phyloP scores from a whole-genome alignment of 495 filamentous ascomycete genomes.

The Penicillium silybi region DNA sequence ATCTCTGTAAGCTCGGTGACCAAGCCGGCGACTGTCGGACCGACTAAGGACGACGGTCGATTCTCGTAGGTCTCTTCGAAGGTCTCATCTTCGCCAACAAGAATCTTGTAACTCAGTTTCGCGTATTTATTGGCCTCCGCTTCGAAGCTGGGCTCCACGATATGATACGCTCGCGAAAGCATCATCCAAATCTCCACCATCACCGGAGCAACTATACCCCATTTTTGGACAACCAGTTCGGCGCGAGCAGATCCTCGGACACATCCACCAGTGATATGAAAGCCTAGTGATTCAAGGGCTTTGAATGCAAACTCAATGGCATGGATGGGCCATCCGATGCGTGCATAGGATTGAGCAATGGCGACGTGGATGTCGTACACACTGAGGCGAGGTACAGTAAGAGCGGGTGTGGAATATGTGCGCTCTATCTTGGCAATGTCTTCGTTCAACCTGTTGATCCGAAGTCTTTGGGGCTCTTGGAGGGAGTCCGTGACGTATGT shows the following conservation, averaged over 20 bases:
- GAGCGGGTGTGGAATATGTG: slow-evolving; percentile 24
- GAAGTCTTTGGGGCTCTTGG: not conserved
- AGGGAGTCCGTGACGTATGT: slow-evolving; percentile 1
- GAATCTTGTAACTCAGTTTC: slow-evolving; percentile 33
- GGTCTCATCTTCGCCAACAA: slow-evolving; percentile 40
- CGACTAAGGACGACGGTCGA: not conserved
- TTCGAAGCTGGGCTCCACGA: slow-evolving; percentile 24
- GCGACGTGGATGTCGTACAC: slow-evolving; percentile 24
- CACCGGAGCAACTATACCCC: slow-evolving; percentile 30
- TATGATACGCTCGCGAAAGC: slow-evolving; percentile 24
- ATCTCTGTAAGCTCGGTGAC: too few species aligned
- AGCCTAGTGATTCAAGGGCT: slow-evolving; percentile 19
- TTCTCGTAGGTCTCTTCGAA: slow-evolving; percentile 20
- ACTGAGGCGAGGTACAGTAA: slow-evolving; percentile 21
- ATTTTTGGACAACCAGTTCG: slow-evolving; percentile 34
- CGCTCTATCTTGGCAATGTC: slow-evolving; percentile 15
- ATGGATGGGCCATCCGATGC: slow-evolving; percentile 1
- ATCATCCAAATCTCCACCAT: slow-evolving; percentile 29
- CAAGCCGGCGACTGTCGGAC: not conserved
- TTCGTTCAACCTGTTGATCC: not conserved
- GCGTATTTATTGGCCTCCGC: slow-evolving; percentile 29
- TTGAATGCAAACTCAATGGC: slow-evolving; percentile 22
- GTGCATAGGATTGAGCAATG: slow-evolving; percentile 20
- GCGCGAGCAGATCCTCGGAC: not conserved
- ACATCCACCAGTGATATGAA: slow-evolving; percentile 18